phyloP scores from a whole-genome alignment of 768 basidiomycete species.

The Phanerochaete sordida region DNA sequence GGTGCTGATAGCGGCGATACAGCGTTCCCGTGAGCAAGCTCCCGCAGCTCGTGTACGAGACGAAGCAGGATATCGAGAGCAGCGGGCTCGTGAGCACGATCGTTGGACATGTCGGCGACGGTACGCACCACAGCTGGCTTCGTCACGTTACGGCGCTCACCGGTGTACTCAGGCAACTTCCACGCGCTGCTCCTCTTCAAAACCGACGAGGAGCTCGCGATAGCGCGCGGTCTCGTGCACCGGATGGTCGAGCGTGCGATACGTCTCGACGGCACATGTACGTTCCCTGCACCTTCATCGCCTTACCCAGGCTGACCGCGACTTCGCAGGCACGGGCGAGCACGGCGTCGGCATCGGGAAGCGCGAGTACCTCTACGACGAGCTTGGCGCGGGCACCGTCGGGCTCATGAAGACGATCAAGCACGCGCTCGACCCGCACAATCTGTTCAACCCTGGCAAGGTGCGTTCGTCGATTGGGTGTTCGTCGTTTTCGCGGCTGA shows the following conservation, averaged over 20 bases:
- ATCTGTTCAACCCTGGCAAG: slow-evolving; percentile 88
- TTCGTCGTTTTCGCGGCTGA: not conserved
- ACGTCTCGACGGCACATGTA: slow-evolving; percentile 73
- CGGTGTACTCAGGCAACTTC: slow-evolving; percentile 38
- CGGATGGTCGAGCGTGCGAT: slow-evolving; percentile 71
- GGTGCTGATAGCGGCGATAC: not conserved
- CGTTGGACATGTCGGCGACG: slow-evolving; percentile 80
- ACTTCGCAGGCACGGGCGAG: slow-evolving; percentile 66
- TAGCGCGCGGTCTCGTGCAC: slow-evolving; percentile 59
- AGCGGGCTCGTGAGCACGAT: slow-evolving; percentile 63
- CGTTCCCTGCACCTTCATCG: no score
- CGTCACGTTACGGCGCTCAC: slow-evolving; percentile 9
- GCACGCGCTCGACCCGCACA: slow-evolving; percentile 69
- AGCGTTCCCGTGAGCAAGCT: slow-evolving; percentile 71
- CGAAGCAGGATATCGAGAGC: slow-evolving; percentile 68
- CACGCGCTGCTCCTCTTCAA: slow-evolving; percentile 54
- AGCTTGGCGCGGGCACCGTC: slow-evolving; percentile 81
- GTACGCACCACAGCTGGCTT: slow-evolving; percentile 32
- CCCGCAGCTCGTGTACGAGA: slow-evolving; percentile 70
- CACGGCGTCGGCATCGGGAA: slow-evolving; percentile 89
- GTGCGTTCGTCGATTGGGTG: slow-evolving; percentile 24
- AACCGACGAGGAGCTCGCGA: slow-evolving; percentile 53
- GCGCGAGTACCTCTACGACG: slow-evolving; percentile 76
- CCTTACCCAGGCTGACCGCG: no score
- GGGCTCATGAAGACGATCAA: slow-evolving; percentile 87